Evolutionary conservation across 331 rosid genomes (phyloP).

Genomic region (Phaseolus coccineus): DNA sequence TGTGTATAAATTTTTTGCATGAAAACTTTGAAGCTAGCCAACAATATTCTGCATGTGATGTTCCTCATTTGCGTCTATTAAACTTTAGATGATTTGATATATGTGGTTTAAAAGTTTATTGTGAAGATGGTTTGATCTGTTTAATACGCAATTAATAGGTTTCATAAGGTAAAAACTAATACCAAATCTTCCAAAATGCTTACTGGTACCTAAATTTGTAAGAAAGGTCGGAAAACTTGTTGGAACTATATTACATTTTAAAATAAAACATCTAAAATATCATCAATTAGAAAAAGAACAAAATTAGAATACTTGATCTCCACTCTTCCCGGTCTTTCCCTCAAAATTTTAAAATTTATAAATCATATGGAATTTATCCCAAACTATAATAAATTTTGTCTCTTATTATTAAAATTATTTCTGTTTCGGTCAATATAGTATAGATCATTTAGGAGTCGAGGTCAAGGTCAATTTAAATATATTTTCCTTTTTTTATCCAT

Average conservation of each 20-base stretch:
- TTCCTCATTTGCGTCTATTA: neutral
- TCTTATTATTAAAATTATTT: no score
- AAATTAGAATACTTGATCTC: neutral
- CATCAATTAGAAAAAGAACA: neutral
- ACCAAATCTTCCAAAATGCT: neutral
- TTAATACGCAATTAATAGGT: neutral
- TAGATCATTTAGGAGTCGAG: no score
- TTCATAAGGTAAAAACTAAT: neutral
- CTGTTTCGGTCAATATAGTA: no score
- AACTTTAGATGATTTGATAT: neutral
- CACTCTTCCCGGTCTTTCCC: neutral
- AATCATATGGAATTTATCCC: no score
- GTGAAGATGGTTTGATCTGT: neutral
- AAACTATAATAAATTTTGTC: no score
- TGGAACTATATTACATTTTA: neutral
- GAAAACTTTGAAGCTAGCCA: neutral
- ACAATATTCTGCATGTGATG: conserved; percentile 19
- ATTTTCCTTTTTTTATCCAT: no score
- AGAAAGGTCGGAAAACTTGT: neutral
- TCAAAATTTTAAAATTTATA: no score
- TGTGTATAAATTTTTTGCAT: conserved; percentile 34
- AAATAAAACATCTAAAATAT: neutral
- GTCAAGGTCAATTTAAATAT: no score
- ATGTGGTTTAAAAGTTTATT: neutral
- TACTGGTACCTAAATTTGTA: neutral